Evolutionary conservation across 768 basidiomycete genomes (phyloP).

Genomic region (Pseudohyphozyma bogoriensis): DNA sequence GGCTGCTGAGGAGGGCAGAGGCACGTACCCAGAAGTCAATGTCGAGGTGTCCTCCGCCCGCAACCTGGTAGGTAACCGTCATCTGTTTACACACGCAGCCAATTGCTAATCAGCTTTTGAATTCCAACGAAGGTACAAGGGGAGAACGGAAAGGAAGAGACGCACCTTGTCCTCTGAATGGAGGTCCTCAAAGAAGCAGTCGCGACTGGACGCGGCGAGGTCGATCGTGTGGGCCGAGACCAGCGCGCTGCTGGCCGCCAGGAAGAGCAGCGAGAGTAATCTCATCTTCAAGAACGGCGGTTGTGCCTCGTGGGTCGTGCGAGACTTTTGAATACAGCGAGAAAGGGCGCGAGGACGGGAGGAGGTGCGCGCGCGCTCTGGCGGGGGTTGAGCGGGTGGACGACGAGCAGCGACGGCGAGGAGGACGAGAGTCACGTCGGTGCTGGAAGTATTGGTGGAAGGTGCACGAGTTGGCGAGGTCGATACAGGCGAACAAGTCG

Average conservation of each 20-base stretch:
- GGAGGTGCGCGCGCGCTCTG: no score
- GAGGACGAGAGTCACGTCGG: no score
- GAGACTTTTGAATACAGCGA: no score
- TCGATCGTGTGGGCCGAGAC: constrained; percentile 38
- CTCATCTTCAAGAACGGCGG: no score
- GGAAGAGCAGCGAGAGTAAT: neutral
- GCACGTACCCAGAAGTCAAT: constrained; percentile 82
- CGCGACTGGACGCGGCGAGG: constrained; percentile 67
- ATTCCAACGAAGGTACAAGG: neutral
- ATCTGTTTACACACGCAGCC: constrained; percentile 49
- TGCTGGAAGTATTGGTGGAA: no score
- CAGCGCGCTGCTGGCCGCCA: neutral
- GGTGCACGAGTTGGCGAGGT: no score
- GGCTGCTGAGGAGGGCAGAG: neutral
- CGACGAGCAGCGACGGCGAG: neutral
- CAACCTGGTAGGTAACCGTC: constrained; percentile 99
- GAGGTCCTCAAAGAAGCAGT: constrained; percentile 93
- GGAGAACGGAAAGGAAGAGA: no score
- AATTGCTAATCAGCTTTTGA: no score
- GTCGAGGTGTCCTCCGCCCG: constrained; percentile 90
- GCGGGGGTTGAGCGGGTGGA: no score
- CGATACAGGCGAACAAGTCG: no score
- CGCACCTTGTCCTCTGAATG: constrained; percentile 77
- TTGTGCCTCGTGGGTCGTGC: no score
- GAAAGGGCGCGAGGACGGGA: no score